Percentiles rank a stretch among this genome's conserved stretches.
phyloP scores from a whole-genome alignment of 495 filamentous ascomycete genomes.

The Gamarada debralockiae region DNA sequence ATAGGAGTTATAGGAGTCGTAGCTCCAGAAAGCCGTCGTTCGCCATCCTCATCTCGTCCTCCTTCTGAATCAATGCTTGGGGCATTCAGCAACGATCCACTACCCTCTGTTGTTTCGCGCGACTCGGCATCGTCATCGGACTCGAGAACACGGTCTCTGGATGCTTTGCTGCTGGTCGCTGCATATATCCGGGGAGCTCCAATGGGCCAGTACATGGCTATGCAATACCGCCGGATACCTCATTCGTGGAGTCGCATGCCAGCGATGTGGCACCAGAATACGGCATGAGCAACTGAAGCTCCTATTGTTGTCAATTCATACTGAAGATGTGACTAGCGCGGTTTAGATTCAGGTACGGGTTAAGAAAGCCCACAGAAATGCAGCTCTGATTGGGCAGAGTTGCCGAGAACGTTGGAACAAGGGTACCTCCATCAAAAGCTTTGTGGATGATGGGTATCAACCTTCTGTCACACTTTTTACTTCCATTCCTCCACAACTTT shows the following conservation, averaged over 20 bases:
- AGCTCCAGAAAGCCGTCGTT: not conserved
- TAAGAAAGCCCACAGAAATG: too few relatives aligned
- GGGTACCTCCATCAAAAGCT: too few relatives aligned
- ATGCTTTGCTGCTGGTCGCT: conserved; percentile 55
- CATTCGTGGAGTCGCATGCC: conserved; percentile 27
- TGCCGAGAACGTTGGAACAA: too few relatives aligned
- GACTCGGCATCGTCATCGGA: conserved; percentile 38
- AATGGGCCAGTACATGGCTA: conserved; percentile 96
- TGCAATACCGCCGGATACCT: conserved; percentile 19
- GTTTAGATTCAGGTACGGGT: too few relatives aligned
- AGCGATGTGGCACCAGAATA: conserved; percentile 17
- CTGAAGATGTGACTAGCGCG: too few relatives aligned
- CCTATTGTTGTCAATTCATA: too few relatives aligned
- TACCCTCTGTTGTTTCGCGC: conserved; percentile 30
- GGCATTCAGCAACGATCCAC: conserved; percentile 28
- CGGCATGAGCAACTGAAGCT: not conserved
- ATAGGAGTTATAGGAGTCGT: conserved; percentile 42
- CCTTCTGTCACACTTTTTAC: too few relatives aligned
- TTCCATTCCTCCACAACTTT: too few relatives aligned
- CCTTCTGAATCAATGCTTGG: conserved; percentile 12
- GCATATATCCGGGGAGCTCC: conserved; percentile 87
- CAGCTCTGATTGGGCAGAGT: too few relatives aligned
- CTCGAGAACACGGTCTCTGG: conserved; percentile 31
- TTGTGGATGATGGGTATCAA: too few relatives aligned
- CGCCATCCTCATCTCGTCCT: conserved; percentile 7